Conservation (phyloP, 2,329 filamentous ascomycete genomes). For the Aureobasidium melanogenum region DNA sequence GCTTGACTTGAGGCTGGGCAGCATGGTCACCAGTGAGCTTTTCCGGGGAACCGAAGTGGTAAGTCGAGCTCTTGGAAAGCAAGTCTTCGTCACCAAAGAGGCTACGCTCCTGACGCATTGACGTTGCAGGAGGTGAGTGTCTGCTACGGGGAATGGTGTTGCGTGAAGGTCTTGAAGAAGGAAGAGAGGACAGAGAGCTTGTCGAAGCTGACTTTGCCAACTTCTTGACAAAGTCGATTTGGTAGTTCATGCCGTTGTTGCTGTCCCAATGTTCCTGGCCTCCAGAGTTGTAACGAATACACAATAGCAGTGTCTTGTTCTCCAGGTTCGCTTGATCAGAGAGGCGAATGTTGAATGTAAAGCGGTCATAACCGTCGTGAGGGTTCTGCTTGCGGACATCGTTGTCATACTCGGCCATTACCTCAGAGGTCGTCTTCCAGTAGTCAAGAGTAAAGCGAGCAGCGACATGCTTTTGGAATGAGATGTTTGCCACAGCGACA, state of each 20-base stretch:
- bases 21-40: slow-evolving; percentile 53
- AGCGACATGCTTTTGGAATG: slow-evolving; percentile 82
- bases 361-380: slow-evolving; percentile 65
- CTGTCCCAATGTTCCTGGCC: slow-evolving; percentile 93
- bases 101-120: slow-evolving; percentile 19
- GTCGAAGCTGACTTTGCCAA: slow-evolving; percentile 39
- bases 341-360: slow-evolving; percentile 89
- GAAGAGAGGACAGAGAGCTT: slow-evolving; percentile 29
- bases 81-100: slow-evolving; percentile 62
- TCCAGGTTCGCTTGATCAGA: slow-evolving; percentile 87
- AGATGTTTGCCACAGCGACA: slow-evolving; percentile 76
- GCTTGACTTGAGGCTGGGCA: slow-evolving; percentile 43
- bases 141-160: slow-evolving; percentile 42
- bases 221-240: slow-evolving; percentile 86
- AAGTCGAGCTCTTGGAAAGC: slow-evolving; percentile 39
- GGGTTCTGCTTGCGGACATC: slow-evolving; percentile 62
- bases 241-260: slow-evolving; percentile 79
- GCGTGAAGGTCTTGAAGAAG: slow-evolving; percentile 23
- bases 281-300: slow-evolving; percentile 76
- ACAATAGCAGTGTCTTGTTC: slow-evolving; percentile 85
- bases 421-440: slow-evolving; percentile 97
- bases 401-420: slow-evolving; percentile 76
- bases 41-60: slow-evolving; percentile 34
- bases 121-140: slow-evolving; percentile 37
- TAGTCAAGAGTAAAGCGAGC: slow-evolving; percentile 94